Evolutionary conservation across 1,139 yeast genomes (phyloP).

Genomic region (Zygosaccharomyces pseudobailii): DNA sequence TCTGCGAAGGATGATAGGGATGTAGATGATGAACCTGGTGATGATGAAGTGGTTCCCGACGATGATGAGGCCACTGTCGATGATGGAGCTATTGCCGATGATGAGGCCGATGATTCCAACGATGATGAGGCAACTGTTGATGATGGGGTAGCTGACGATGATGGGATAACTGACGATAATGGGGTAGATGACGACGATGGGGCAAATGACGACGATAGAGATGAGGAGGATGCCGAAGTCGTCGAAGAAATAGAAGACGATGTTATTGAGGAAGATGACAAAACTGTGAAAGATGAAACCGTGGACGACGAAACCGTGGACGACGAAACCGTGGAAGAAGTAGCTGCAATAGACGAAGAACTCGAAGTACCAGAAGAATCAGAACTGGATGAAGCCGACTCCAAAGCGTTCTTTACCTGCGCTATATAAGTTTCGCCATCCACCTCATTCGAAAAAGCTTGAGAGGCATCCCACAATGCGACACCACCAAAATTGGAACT

Average conservation of each 20-base stretch:
- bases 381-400: constrained; percentile 10
- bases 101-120: constrained; percentile 4
- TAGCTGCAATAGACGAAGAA: constrained; percentile 6
- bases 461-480: constrained; percentile 90
- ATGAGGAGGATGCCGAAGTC: constrained; percentile 2
- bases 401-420: constrained; percentile 31
- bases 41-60: neutral
- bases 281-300: neutral
- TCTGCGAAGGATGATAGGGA: neutral
- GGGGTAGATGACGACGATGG: constrained; percentile 1
- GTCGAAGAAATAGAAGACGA: constrained; percentile 5
- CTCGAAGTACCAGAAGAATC: constrained; percentile 13
- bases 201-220: neutral
- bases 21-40: neutral
- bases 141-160: constrained; percentile 1
- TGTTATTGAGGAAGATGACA: constrained; percentile 17
- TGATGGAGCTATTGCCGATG: neutral
- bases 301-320: constrained; percentile 1
- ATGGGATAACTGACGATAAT: constrained; percentile 3
- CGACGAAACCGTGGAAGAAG: constrained; percentile 5
- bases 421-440: constrained; percentile 39
- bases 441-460: constrained; percentile 54
- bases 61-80: neutral
- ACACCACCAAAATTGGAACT: constrained; percentile 69
- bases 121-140: constrained; percentile 9